Conservation (phyloP, 179 eudicot species). For the Beta macrorhiza region DNA sequence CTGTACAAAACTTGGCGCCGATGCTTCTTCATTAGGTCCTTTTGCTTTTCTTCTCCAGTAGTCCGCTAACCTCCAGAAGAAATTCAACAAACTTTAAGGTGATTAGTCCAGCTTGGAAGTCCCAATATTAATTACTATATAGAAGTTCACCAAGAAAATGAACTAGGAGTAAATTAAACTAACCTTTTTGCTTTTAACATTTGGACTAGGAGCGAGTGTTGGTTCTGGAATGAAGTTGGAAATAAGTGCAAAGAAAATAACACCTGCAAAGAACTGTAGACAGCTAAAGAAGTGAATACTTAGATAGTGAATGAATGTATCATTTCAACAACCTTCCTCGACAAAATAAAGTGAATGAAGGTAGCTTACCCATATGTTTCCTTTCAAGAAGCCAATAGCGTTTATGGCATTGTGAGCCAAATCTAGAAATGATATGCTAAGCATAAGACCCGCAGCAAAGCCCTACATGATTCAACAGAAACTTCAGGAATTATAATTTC, state of each 20-base stretch:
- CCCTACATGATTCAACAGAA: constrained; percentile 49
- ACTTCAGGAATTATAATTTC: constrained; percentile 9
- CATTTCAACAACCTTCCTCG: neutral
- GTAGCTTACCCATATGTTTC: constrained; percentile 77
- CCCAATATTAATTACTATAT: neutral
- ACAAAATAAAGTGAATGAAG: constrained; percentile 1
- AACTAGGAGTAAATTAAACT: neutral
- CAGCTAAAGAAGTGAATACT: constrained; percentile 22
- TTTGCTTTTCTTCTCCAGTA: constrained; percentile 55
- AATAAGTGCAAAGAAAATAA: constrained; percentile 79
- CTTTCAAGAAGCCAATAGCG: constrained; percentile 89
- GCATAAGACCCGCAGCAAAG: constrained; percentile 98
- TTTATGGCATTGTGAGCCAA: constrained; percentile 97
- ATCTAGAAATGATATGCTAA: constrained; percentile 94
- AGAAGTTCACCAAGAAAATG: neutral
- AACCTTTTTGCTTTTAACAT: constrained; percentile 73
- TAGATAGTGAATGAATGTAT: neutral
- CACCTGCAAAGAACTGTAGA: constrained; percentile 92
- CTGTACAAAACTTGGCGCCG: constrained; percentile 92
- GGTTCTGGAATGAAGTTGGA: constrained; percentile 97
- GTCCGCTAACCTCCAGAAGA: constrained; percentile 42
- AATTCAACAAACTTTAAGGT: constrained; percentile 26
- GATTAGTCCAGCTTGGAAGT: constrained; percentile 17
- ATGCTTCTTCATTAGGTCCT: constrained; percentile 87
- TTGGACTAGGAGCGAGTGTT: constrained; percentile 61